Conservation (phyloP, 2,329 filamentous ascomycete genomes). For the Alternaria rosae region DNA sequence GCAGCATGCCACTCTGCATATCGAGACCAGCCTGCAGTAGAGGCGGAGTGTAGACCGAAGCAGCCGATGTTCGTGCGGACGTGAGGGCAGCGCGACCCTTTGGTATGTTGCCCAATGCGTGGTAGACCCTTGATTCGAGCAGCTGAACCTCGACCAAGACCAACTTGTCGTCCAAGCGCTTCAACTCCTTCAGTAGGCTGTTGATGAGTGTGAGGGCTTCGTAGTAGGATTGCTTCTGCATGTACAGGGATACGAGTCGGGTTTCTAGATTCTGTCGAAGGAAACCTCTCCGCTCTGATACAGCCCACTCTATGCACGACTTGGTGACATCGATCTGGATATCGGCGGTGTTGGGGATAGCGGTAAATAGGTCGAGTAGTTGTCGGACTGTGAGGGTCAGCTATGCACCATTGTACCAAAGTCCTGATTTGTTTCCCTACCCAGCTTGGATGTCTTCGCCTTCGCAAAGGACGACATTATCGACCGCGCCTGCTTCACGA, state of each 20-base stretch:
- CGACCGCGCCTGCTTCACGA: conserved; percentile 88
- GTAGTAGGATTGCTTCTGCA: conserved; percentile 97
- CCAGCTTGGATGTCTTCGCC: conserved; percentile 97
- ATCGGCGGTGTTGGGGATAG: conserved; percentile 93
- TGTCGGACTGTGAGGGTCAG: conserved; percentile 75
- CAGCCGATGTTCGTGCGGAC: conserved; percentile 90
- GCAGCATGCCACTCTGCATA: conserved; percentile 99
- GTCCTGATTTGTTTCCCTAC: conserved; percentile 62
- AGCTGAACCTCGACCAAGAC: conserved; percentile 97
- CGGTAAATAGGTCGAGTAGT: conserved; percentile 91
- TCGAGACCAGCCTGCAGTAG: conserved; percentile 94
- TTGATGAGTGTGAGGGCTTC: conserved; percentile 97
- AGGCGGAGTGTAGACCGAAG: conserved; percentile 96
- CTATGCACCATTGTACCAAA: background rate
- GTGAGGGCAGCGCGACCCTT: conserved; percentile 96
- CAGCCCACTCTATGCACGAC: conserved; percentile 99
- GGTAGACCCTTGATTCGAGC: conserved; percentile 95
- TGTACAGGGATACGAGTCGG: conserved; percentile 89
- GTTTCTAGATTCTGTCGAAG: conserved; percentile 98
- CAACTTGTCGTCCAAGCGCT: conserved; percentile 97
- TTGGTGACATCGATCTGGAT: conserved; percentile 95
- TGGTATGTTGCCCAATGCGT: conserved; percentile 93
- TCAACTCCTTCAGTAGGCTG: conserved; percentile 91
- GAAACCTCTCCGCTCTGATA: conserved; percentile 92
- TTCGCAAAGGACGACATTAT: conserved; percentile 96